phyloP scores from a whole-genome alignment of 2,329 filamentous ascomycete species.

The Dryadomyces quercivorus region DNA sequence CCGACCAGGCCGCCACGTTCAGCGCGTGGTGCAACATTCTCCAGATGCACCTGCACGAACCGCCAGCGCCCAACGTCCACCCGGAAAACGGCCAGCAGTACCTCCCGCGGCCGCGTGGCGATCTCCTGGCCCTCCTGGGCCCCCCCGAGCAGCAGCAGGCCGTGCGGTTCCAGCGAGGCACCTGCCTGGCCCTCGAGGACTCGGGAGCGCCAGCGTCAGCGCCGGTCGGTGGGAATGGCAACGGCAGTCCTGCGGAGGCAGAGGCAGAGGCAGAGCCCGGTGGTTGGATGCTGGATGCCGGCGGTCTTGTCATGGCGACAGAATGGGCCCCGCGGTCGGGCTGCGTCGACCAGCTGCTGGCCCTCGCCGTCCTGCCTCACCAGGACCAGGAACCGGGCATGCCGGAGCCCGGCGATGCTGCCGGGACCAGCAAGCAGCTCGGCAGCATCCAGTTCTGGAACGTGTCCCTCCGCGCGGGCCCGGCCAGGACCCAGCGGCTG shows the following conservation, averaged over 20 bases:
- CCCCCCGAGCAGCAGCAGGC: conserved; percentile 16
- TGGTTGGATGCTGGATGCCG: conserved; percentile 42
- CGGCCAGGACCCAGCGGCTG: conserved; percentile 11
- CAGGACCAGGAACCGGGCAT: conserved; percentile 29
- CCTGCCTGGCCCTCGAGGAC: conserved; percentile 8
- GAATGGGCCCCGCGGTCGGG: conserved; percentile 35
- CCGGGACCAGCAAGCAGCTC: conserved; percentile 22
- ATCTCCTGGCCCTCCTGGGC: conserved; percentile 16
- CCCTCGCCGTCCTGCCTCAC: conserved; percentile 37
- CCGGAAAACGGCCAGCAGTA: conserved; percentile 7
- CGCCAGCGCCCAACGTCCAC: conserved; percentile 10
- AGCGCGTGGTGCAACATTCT: conserved; percentile 14
- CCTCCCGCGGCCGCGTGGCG: conserved; percentile 11
- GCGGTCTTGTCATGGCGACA: conserved; percentile 39
- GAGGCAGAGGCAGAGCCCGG: neutral
- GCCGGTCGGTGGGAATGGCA: neutral
- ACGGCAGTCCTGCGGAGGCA: too few relatives aligned
- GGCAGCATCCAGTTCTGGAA: conserved; percentile 42
- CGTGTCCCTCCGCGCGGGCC: conserved; percentile 24
- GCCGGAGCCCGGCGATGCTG: conserved; percentile 4
- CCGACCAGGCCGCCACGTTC: conserved; percentile 20
- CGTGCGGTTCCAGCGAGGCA: conserved; percentile 11
- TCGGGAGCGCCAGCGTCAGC: conserved; percentile 10
- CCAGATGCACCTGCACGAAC: conserved; percentile 7
- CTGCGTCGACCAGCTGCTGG: conserved; percentile 33